A percentile compares a stretch with the other conserved stretches of the same genome.
Conservation (phyloP, 2,329 filamentous ascomycete species). For the Talaromyces pinophilus region DNA sequence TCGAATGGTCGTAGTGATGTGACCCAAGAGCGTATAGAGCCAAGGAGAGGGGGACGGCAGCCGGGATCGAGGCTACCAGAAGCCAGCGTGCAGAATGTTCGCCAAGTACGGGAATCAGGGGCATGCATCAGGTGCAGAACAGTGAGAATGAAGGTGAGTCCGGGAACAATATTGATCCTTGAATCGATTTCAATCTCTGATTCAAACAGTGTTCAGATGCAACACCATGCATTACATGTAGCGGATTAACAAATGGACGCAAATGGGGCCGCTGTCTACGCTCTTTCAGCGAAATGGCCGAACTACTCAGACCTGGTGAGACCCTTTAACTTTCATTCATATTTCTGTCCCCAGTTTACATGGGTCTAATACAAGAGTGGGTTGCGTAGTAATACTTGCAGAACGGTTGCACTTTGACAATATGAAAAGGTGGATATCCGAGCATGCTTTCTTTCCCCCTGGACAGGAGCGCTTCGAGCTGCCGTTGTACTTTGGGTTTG, state of each 20-base stretch:
- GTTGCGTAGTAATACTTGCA: conserved; percentile 9
- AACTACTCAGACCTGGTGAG: conserved; percentile 20
- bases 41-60: conserved; percentile 8
- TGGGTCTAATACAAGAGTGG: conserved; percentile 4
- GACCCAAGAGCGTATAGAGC: background rate
- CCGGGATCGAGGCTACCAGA: background rate
- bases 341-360: background rate
- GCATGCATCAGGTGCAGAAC: conserved; percentile 18
- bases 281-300: background rate
- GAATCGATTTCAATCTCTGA: background rate
- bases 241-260: background rate
- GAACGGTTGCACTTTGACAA: background rate
- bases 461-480: background rate
- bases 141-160: conserved; percentile 9
- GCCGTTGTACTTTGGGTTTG: conserved; percentile 18
- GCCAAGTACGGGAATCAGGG: conserved; percentile 2
- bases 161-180: background rate
- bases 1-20: background rate
- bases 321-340: background rate
- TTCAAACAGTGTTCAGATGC: conserved; percentile 7
- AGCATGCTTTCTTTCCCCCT: background rate
- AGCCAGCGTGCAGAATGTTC: background rate
- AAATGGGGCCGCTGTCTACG: conserved; percentile 22
- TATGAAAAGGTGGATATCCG: background rate
- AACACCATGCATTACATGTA: conserved; percentile 2